Conservation (phyloP, 2,329 filamentous ascomycete genomes). For the Aspergillus pseudonomiae region DNA sequence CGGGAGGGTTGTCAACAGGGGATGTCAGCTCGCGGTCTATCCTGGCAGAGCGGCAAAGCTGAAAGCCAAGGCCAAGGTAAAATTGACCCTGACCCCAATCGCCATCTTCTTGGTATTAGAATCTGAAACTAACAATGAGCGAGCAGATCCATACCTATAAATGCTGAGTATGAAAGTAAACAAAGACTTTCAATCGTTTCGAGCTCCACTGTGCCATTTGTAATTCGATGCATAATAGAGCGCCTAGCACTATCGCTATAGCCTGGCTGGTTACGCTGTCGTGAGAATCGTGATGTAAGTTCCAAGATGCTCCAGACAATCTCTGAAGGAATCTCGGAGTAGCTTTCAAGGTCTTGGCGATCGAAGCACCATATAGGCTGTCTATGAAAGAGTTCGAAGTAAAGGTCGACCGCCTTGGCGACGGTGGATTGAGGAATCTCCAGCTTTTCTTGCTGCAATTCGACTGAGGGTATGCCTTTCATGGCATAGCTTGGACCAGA, state of each 20-base stretch:
- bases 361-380: too few relatives aligned
- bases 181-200: slow-evolving; percentile 56
- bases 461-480: too few relatives aligned
- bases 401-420: too few relatives aligned
- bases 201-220: slow-evolving; percentile 54
- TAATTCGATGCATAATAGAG: slow-evolving; percentile 53
- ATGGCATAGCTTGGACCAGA: too few relatives aligned
- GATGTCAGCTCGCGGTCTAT: slow-evolving; percentile 50
- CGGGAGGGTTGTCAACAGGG: slow-evolving; percentile 32
- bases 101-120: slow-evolving; percentile 43
- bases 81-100: slow-evolving; percentile 54
- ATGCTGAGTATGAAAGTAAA: slow-evolving; percentile 53
- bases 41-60: slow-evolving; percentile 56
- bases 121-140: too few relatives aligned
- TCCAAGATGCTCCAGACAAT: slow-evolving; percentile 33
- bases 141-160: slow-evolving; percentile 45
- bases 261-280: slow-evolving; percentile 31
- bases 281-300: slow-evolving; percentile 35
- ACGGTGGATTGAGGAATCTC: too few relatives aligned
- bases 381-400: too few relatives aligned
- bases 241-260: slow-evolving; percentile 44
- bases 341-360: too few relatives aligned
- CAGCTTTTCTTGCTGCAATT: too few relatives aligned
- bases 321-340: too few relatives aligned
- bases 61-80: slow-evolving; percentile 53